Percentiles rank a stretch among this genome's conserved stretches.
Evolutionary conservation across 225 moss, liverwort and hornwort genomes (phyloP).

Genomic region (Thuidium tamariscinum): DNA sequence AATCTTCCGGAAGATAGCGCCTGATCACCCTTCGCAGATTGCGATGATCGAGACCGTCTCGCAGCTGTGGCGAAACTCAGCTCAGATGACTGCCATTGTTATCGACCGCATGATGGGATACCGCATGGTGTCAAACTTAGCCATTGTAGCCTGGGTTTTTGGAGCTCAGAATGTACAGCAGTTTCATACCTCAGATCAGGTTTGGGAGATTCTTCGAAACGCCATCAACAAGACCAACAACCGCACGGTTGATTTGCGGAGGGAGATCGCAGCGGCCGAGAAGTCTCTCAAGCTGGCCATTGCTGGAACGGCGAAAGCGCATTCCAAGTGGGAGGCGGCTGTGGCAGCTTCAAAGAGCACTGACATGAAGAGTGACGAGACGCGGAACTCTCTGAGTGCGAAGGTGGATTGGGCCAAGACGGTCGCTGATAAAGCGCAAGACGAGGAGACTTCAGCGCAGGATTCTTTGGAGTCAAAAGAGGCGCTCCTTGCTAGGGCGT

Average conservation of each 20-base stretch:
- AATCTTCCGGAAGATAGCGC: constrained; percentile 71
- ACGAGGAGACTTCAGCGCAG: constrained; percentile 64
- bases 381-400: constrained; percentile 42
- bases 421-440: constrained; percentile 62
- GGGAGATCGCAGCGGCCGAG: constrained; percentile 49
- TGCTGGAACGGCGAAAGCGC: constrained; percentile 57
- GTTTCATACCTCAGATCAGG: constrained; percentile 76
- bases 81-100: constrained; percentile 89
- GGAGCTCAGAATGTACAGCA: constrained; percentile 53
- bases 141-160: constrained; percentile 95
- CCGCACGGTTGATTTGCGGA: constrained; percentile 72
- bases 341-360: constrained; percentile 23
- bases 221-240: constrained; percentile 96
- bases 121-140: constrained; percentile 89
- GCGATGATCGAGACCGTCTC: constrained; percentile 76
- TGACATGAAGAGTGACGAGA: constrained; percentile 45
- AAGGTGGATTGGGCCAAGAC: constrained; percentile 92
- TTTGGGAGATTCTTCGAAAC: constrained; percentile 91
- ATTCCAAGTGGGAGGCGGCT: constrained; percentile 67
- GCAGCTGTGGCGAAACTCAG: constrained; percentile 79
- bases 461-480: constrained; percentile 88
- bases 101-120: constrained; percentile 99
- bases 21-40: constrained; percentile 61
- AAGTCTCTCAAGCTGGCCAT: constrained; percentile 52
- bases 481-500: constrained; percentile 70